Base-by-base conservation (phyloP, 2,329 filamentous ascomycete genomes). In the Fusarium piperis region DNA sequence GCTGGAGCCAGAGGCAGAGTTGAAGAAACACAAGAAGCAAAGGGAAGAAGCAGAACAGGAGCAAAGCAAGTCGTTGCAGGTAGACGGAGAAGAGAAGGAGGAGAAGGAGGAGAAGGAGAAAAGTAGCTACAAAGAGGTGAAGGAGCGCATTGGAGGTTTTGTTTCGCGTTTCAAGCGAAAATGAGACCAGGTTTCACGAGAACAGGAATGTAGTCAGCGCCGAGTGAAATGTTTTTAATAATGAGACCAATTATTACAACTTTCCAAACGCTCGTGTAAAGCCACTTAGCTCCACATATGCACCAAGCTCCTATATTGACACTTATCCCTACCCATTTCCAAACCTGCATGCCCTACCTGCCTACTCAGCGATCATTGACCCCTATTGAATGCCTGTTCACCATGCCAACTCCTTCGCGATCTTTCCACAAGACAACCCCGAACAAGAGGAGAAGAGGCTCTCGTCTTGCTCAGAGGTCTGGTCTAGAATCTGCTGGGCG, bases 1-100 rank as follows among this genome's bases (percentile, higher is more conserved):
- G 73, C 73, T 89, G 6, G 85, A 88, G 35, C 79, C 78, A 3
- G 80, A 85, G 52, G 74, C 79, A 52, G 75, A 81, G 36, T 51
- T 76, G 57, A 57, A 60, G 26, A 73, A 65, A 2, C 67, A 68
- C 4, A 41, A 62, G 12, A 59, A 60, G 1, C 56, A 60, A 16
- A 64, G 66, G 11, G 36, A 65, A 5, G 35, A 60, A 0, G n/a
- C 52, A 51, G 67, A 73, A 28, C 74, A 76, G 59, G 66, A 61
- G 8, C 59, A 71, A 20, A 38, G 63, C 62, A 59, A 23, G 7
- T 23, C 20, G 12, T 5, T 39, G 23, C 26, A 58, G 38, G 9
- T 46, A 30, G 64, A 61, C 2, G 32, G 9, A 1, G 51, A 36
- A 1, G 59, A 63, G 20, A 61, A 70, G 9, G 26, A 63, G 3